Evolutionary conservation across 2,329 filamentous ascomycete species (phyloP), one percentile per base, ranked within the genome.

Genomic region (Trichoderma polysporum): DNA sequence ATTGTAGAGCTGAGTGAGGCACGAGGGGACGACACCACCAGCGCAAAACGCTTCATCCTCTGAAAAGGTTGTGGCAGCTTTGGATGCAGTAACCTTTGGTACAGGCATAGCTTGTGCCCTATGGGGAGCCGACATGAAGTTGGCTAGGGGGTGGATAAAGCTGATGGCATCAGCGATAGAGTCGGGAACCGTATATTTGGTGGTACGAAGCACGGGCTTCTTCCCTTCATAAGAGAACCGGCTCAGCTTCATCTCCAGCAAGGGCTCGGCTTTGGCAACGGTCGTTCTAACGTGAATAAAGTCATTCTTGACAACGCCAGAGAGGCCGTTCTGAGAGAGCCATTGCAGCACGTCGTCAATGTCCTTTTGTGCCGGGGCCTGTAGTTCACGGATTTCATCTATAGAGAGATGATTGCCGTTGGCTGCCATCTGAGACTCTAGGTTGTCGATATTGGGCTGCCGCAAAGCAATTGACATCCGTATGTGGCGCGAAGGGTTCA

Each of bases 101-200:
- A 53, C 41, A n/a, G 60, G 31, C 17, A 68, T 19, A 27, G 68
- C 4, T 67, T 69, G 13, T 68, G 75, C 63, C 37, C 74, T 73
- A 57, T 74, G 75, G 57, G 72, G 78, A 1, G 82, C 82, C 2
- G 77, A 75, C 79, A 84, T 81, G 66, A 85, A 85, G 75, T 85
- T 82, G 66, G 78, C 75, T 49, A 85, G 73, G 0, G 84, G 83
- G 47, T 83, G 79, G 31, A 85, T 75, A 68, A 85, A 85, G 62
- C 77, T 78, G 62, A 85, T 77, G 65, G 77, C 72, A 1, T 73
- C 70, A 1, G 74, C 70, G 5, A 85, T 74, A 4, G 72, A 68
- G 4, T 75, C 75, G 0, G 84, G 83, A 2, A 85, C 73, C 2
- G 76, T 77, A 69, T 86, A 85, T 19, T 79, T 74, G 12, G 73